Percentiles rank a stretch among this genome's conserved stretches.
Evolutionary conservation across 2,329 filamentous ascomycete genomes (phyloP).

Genomic region (Zymoseptoria passerinii): DNA sequence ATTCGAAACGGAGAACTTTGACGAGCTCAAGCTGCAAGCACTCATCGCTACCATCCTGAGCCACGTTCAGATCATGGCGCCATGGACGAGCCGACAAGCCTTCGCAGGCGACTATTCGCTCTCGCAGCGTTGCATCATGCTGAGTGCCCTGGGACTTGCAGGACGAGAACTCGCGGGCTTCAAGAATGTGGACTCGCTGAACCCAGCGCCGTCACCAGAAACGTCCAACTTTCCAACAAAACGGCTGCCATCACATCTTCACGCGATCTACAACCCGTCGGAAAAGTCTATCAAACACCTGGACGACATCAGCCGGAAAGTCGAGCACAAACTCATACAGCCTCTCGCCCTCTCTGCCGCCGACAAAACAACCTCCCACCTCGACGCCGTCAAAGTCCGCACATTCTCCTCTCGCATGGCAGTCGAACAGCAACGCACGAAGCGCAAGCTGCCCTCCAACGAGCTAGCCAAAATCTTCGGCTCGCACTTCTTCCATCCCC

Average conservation of each 20-base stretch:
- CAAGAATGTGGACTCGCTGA: conserved; percentile 45
- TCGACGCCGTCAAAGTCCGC: conserved; percentile 72
- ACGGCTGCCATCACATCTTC: conserved; percentile 62
- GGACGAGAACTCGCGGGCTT: conserved; percentile 79
- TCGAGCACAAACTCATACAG: conserved; percentile 66
- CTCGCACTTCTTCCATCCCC: conserved; percentile 73
- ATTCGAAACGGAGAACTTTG: conserved; percentile 71
- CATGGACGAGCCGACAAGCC: conserved; percentile 75
- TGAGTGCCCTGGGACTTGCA: conserved; percentile 72
- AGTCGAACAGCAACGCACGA: conserved; percentile 44
- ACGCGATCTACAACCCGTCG: conserved; percentile 53
- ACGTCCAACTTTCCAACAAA: conserved; percentile 65
- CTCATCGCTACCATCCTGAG: conserved; percentile 76
- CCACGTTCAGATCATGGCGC: conserved; percentile 67
- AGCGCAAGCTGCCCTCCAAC: conserved; percentile 57
- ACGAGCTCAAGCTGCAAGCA: conserved; percentile 64
- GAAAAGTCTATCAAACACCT: conserved; percentile 47
- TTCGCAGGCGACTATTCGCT: conserved; percentile 91
- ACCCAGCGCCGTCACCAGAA: conserved; percentile 23
- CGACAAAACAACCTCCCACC: conserved; percentile 67
- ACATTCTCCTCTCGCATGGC: conserved; percentile 76
- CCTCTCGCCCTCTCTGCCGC: conserved; percentile 76
- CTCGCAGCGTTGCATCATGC: conserved; percentile 69
- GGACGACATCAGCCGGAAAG: conserved; percentile 56
- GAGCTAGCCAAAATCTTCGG: conserved; percentile 69